Percentiles rank a stretch among this genome's conserved stretches.
These are phyloP conservation scores for Ophiostoma montium DNA, from an alignment of 2,329 filamentous ascomycete genomes.

Conservation along the genomic window DNA sequence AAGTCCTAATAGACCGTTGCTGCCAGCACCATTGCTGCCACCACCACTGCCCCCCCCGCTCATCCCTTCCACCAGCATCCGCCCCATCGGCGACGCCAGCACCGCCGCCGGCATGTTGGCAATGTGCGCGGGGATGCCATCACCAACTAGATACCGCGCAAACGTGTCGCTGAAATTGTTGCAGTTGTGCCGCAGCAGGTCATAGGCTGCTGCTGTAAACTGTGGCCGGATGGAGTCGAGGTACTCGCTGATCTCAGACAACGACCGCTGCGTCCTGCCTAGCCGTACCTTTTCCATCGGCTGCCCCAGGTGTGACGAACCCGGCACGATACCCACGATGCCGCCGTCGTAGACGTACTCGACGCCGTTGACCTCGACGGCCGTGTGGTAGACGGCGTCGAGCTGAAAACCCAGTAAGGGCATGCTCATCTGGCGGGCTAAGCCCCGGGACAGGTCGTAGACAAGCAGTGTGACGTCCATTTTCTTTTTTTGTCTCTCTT, in stretches of 20 bases:
- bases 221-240: constrained; percentile 68
- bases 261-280: constrained; percentile 63
- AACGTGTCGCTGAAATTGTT: constrained; percentile 97
- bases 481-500: neutral
- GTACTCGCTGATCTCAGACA: constrained; percentile 76
- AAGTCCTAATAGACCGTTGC: constrained; percentile 38
- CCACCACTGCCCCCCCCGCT: constrained; percentile 35
- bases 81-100: constrained; percentile 72
- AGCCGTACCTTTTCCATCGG: constrained; percentile 65
- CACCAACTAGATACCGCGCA: constrained; percentile 75
- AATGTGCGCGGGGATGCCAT: constrained; percentile 79
- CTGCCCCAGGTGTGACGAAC: constrained; percentile 71
- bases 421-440: constrained; percentile 41
- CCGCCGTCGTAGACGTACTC: constrained; percentile 89
- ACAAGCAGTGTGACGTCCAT: constrained; percentile 70
- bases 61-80: constrained; percentile 67
- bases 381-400: constrained; percentile 91
- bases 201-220: constrained; percentile 79
- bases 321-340: constrained; percentile 67
- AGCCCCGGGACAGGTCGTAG: constrained; percentile 59
- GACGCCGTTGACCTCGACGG: constrained; percentile 66
- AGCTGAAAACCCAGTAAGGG: constrained; percentile 46
- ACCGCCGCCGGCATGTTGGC: constrained; percentile 73
- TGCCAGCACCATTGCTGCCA: constrained; percentile 21
- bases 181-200: constrained; percentile 84